phyloP scores from a whole-genome alignment of 805 yeast species.

The Wickerhamomyces rabaulensis region DNA sequence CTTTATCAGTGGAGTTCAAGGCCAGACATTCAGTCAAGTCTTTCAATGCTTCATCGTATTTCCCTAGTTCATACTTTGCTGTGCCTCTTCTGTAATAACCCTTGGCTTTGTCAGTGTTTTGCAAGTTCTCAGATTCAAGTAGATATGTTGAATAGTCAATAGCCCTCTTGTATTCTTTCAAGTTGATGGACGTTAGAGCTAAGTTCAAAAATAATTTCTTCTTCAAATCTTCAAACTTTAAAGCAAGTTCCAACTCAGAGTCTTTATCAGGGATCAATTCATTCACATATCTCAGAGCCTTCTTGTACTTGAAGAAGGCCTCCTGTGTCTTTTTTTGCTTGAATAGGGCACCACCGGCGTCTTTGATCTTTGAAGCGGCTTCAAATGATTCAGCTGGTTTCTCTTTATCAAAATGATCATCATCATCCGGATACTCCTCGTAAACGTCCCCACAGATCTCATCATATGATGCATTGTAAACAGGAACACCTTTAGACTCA shows the following conservation, averaged over 20 bases:
- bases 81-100: constrained; percentile 53
- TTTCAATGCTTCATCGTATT: constrained; percentile 43
- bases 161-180: constrained; percentile 43
- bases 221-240: constrained; percentile 42
- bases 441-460: constrained; percentile 62
- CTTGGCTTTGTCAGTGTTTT: constrained; percentile 46
- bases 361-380: constrained; percentile 54
- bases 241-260: constrained; percentile 45
- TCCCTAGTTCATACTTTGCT: constrained; percentile 37
- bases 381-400: constrained; percentile 45
- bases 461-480: constrained; percentile 57
- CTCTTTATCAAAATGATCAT: constrained; percentile 50
- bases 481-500: constrained; percentile 46
- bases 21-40: constrained; percentile 40
- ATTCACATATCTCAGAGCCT: constrained; percentile 63
- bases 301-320: constrained; percentile 58
- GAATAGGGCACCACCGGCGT: constrained; percentile 58
- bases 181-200: constrained; percentile 48
- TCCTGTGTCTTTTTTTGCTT: constrained; percentile 45
- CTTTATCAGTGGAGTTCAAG: constrained; percentile 44
- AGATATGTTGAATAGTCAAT: constrained; percentile 51
- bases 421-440: constrained; percentile 79
- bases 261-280: constrained; percentile 70
- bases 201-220: constrained; percentile 43
- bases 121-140: constrained; percentile 41